Evolutionary conservation across 1,139 yeast species (phyloP).

Genomic region (Suhomyces wounanorum): DNA sequence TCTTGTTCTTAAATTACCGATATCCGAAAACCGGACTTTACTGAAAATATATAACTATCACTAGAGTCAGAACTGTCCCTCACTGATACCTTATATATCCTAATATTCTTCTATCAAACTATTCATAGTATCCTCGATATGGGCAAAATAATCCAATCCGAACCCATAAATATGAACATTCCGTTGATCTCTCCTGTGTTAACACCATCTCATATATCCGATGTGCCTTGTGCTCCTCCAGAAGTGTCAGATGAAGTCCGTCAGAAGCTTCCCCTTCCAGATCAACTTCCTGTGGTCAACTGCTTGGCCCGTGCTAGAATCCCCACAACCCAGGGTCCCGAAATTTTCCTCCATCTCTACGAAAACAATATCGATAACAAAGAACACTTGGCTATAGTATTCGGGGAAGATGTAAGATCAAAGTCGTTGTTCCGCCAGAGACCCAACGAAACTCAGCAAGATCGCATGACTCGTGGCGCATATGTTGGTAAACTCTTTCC

Average conservation of each 20-base stretch:
- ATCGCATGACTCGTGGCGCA: slow-evolving; percentile 96
- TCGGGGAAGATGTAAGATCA: slow-evolving; percentile 89
- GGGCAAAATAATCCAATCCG: slow-evolving; percentile 10
- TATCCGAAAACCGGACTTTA: slow-evolving; percentile 3
- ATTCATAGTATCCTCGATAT: not conserved
- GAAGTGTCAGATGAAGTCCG: slow-evolving; percentile 24
- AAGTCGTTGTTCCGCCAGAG: slow-evolving; percentile 64
- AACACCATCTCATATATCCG: slow-evolving; percentile 28
- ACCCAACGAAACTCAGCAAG: slow-evolving; percentile 79
- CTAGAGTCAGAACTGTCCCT: not conserved
- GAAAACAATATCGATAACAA: slow-evolving; percentile 83
- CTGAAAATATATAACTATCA: not conserved
- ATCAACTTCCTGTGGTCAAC: slow-evolving; percentile 64
- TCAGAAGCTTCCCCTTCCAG: slow-evolving; percentile 22
- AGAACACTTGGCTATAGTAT: slow-evolving; percentile 96
- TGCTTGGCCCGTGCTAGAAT: slow-evolving; percentile 93
- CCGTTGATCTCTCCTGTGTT: slow-evolving; percentile 41
- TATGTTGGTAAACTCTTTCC: slow-evolving; percentile 87
- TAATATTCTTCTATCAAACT: not conserved
- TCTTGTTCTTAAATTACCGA: not conserved
- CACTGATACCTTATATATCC: not conserved
- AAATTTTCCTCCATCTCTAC: slow-evolving; percentile 87
- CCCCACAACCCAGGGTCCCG: slow-evolving; percentile 92
- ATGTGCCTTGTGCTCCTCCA: slow-evolving; percentile 23
- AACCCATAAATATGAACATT: slow-evolving; percentile 26